Evolutionary conservation across 345 rosid species (phyloP).

Genomic region (Pseudoturritis turrita): DNA sequence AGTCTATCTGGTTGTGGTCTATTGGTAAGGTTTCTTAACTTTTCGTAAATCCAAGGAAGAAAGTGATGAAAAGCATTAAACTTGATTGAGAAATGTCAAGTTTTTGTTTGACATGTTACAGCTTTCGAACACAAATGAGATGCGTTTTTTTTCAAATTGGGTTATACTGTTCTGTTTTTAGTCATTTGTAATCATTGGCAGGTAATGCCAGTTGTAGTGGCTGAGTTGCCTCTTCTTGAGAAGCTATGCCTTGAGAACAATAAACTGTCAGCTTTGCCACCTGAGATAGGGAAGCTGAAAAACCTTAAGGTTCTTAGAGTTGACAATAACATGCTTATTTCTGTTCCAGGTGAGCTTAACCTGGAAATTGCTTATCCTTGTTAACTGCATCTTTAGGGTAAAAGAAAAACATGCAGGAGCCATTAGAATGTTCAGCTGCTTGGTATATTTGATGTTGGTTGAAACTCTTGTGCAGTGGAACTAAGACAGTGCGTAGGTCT

Average conservation of each 20-base stretch:
- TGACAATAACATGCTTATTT: constrained; percentile 71
- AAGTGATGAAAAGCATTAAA: not conserved
- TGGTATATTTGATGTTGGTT: constrained; percentile 22
- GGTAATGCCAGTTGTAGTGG: constrained; percentile 81
- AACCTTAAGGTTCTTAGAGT: constrained; percentile 69
- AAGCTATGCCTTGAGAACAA: constrained; percentile 87
- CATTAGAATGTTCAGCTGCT: not conserved
- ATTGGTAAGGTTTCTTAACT: constrained; percentile 5
- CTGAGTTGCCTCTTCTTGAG: constrained; percentile 77
- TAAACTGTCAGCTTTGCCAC: constrained; percentile 72
- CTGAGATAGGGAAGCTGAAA: constrained; percentile 80
- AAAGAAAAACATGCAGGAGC: not conserved
- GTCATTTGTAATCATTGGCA: constrained; percentile 21
- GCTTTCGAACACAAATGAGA: not conserved
- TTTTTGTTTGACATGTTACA: not conserved
- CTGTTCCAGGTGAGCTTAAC: constrained; percentile 80
- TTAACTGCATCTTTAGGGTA: not conserved
- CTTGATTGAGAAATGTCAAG: not conserved
- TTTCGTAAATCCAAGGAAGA: not conserved
- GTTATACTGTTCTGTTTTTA: not conserved
- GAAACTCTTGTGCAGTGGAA: constrained; percentile 59
- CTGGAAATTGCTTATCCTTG: not conserved
- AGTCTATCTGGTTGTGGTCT: constrained; percentile 71
- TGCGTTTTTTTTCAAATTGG: not conserved
- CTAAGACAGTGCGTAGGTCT: constrained; percentile 81